Conservation (phyloP, 179 eudicot genomes). For the Spinacia oleracea region DNA sequence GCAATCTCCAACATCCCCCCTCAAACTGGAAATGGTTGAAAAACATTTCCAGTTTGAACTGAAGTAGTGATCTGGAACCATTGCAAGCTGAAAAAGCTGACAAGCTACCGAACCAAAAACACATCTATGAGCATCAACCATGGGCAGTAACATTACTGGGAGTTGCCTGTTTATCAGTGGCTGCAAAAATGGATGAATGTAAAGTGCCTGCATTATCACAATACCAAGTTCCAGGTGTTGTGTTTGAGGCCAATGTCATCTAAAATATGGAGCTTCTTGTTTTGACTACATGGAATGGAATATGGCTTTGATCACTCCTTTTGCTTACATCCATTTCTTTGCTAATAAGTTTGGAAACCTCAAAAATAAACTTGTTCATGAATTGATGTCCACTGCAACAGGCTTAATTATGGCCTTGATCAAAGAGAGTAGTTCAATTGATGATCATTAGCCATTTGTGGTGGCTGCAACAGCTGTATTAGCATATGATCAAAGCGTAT, state of each 20-base stretch:
- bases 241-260: constrained; percentile 32
- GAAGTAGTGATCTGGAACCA: too few relatives aligned
- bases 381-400: constrained; percentile 29
- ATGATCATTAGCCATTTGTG: constrained; percentile 51
- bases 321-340: constrained; percentile 47
- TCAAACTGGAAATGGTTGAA: too few relatives aligned
- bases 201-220: constrained; percentile 35
- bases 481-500: too few relatives aligned
- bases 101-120: too few relatives aligned
- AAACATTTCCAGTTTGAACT: too few relatives aligned
- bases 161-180: constrained; percentile 64
- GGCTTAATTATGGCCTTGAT: constrained; percentile 41
- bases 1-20: too few relatives aligned
- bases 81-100: too few relatives aligned
- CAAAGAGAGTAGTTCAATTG: constrained; percentile 42
- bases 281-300: constrained; percentile 58
- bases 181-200: constrained; percentile 65
- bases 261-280: constrained; percentile 60
- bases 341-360: constrained; percentile 30
- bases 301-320: constrained; percentile 54
- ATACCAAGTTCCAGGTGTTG: constrained; percentile 27
- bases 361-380: not conserved
- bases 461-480: constrained; percentile 62
- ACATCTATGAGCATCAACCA: constrained; percentile 30
- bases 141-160: constrained; percentile 54